Percentiles rank a stretch among this genome's conserved stretches.
Evolutionary conservation across 495 filamentous ascomycete genomes (phyloP).

Genomic region (Mytilinidion resinicola): DNA sequence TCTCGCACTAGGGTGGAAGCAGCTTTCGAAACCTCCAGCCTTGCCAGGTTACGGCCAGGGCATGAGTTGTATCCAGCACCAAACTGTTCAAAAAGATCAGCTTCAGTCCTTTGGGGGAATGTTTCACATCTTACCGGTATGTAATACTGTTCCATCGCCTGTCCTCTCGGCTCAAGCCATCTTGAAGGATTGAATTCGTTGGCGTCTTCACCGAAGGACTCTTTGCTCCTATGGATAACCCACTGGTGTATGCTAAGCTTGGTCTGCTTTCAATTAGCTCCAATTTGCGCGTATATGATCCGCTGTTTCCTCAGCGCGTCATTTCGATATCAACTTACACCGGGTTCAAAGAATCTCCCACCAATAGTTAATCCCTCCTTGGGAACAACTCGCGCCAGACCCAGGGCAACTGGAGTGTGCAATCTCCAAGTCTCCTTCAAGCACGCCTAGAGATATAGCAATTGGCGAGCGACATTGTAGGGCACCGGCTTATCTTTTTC

Average conservation of each 20-base stretch:
- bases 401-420: conserved; percentile 28
- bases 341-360: background rate
- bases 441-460: conserved; percentile 40
- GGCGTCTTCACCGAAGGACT: conserved; percentile 42
- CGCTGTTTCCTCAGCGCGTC: conserved; percentile 33
- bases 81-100: conserved; percentile 27
- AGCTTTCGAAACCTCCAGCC: conserved; percentile 43
- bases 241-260: conserved; percentile 43
- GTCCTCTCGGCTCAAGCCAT: conserved; percentile 35
- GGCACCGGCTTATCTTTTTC: conserved; percentile 26
- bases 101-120: background rate
- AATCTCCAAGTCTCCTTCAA: conserved; percentile 51
- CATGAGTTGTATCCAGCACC: conserved; percentile 42
- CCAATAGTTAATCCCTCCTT: conserved; percentile 18
- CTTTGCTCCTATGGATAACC: conserved; percentile 32
- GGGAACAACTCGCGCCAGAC: conserved; percentile 34
- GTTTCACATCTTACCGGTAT: conserved; percentile 22
- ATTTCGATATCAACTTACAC: background rate
- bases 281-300: conserved; percentile 36
- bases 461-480: conserved; percentile 28
- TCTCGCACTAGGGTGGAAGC: conserved; percentile 39
- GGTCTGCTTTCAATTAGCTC: conserved; percentile 21
- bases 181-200: conserved; percentile 43
- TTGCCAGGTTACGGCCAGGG: conserved; percentile 42
- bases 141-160: conserved; percentile 36